phyloP scores from a whole-genome alignment of 768 basidiomycete genomes.

The Leccinum ochraceum region DNA sequence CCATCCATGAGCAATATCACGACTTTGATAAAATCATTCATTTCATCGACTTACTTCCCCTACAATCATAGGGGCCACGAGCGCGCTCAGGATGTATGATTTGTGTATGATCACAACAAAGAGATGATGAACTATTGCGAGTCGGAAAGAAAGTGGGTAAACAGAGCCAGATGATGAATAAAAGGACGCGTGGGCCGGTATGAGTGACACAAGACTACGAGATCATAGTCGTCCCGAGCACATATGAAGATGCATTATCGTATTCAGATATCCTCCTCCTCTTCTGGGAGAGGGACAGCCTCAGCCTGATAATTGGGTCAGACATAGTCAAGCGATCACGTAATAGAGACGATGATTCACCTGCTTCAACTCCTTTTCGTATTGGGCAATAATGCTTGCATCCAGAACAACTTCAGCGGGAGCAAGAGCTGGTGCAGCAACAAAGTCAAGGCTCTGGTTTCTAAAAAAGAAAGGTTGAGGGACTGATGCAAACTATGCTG shows the following conservation, averaged over 20 bases:
- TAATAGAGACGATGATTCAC: constrained; percentile 39
- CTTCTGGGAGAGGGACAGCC: constrained; percentile 93
- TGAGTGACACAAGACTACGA: constrained; percentile 23
- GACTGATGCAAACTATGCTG: not conserved
- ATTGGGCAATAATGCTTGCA: constrained; percentile 70
- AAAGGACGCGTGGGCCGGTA: constrained; percentile 16
- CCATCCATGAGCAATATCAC: not conserved
- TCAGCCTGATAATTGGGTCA: constrained; percentile 60
- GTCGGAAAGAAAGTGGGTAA: constrained; percentile 23
- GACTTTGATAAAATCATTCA: not conserved
- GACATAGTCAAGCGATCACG: not conserved
- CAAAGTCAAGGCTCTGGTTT: constrained; percentile 88
- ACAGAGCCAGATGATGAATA: constrained; percentile 19
- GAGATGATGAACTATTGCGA: constrained; percentile 26
- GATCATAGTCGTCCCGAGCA: constrained; percentile 23
- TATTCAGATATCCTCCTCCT: constrained; percentile 83
- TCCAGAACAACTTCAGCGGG: constrained; percentile 94
- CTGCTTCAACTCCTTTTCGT: constrained; percentile 72
- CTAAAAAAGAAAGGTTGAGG: constrained; percentile 39
- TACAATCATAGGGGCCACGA: constrained; percentile 5
- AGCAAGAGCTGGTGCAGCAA: constrained; percentile 93
- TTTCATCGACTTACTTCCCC: constrained; percentile 8
- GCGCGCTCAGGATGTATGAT: constrained; percentile 13
- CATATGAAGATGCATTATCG: constrained; percentile 18
- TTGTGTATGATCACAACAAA: constrained; percentile 29